Conservation (phyloP, 139 green algal species). For the Mesostigma viride region DNA sequence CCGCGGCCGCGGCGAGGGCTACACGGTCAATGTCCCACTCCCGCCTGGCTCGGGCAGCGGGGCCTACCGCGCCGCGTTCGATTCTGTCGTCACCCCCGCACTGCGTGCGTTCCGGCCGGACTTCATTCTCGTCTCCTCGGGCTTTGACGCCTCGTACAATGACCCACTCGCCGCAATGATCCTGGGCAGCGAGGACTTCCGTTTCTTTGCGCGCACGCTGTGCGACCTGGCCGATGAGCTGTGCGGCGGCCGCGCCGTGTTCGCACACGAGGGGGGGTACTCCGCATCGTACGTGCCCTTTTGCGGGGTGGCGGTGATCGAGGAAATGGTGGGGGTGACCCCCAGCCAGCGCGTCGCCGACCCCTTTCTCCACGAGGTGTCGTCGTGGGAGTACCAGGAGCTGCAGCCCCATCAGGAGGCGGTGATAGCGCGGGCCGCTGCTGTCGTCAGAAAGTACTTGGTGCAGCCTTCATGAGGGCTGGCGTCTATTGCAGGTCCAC, state of each 20-base stretch:
- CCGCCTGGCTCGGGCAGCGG: conserved; percentile 27
- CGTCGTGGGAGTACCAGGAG: no score
- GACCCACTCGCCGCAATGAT: conserved; percentile 66
- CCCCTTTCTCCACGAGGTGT: no score
- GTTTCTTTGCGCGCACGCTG: conserved; percentile 80
- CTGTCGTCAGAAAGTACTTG: no score
- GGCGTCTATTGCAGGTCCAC: no score
- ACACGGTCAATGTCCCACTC: conserved; percentile 76
- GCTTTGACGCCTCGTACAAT: conserved; percentile 86
- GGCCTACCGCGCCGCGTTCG: not conserved
- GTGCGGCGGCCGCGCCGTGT: conserved; percentile 70
- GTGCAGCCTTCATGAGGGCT: no score
- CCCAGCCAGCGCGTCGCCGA: no score
- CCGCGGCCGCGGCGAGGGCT: not conserved
- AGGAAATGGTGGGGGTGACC: no score
- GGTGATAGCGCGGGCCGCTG: no score
- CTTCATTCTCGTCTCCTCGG: conserved; percentile 77
- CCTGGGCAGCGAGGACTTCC: conserved; percentile 71
- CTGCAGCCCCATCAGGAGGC: no score
- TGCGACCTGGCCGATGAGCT: conserved; percentile 49
- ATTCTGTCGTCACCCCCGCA: conserved; percentile 43
- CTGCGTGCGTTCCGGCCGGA: conserved; percentile 63
- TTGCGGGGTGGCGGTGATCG: no score
- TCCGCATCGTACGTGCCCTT: no score
- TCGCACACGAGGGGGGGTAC: conserved; percentile 82